These are phyloP conservation scores for Apiotrichum montevideense DNA, from an alignment of 1,284 basidiomycete genomes.

Conservation along the genomic window DNA sequence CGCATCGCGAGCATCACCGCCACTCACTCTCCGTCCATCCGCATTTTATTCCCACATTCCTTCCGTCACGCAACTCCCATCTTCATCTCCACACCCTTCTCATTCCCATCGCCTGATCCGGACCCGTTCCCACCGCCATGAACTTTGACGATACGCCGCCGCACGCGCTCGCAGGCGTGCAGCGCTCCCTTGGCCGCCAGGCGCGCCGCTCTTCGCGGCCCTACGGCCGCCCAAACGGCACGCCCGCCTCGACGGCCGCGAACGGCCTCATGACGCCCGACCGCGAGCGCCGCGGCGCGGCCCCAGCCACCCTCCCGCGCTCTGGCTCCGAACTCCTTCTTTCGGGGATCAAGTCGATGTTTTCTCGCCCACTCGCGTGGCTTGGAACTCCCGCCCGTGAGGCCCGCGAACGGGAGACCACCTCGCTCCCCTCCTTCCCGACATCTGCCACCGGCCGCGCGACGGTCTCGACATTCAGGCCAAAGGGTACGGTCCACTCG, in stretches of 20 bases:
- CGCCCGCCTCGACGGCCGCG: background rate
- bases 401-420: too few species aligned
- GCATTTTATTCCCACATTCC: too few species aligned
- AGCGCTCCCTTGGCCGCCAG: slow-evolving; percentile 4
- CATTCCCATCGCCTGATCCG: too few species aligned
- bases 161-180: slow-evolving; percentile 4
- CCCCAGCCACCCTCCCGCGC: slow-evolving; percentile 7
- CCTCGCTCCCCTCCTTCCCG: too few species aligned
- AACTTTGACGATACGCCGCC: background rate
- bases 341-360: slow-evolving; percentile 28
- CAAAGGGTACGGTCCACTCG: slow-evolving; percentile 9
- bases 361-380: slow-evolving; percentile 33
- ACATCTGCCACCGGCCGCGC: background rate
- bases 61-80: too few species aligned
- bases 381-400: slow-evolving; percentile 24
- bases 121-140: background rate
- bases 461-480: too few species aligned
- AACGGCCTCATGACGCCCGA: background rate
- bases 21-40: too few species aligned
- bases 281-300: background rate
- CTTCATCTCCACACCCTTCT: too few species aligned
- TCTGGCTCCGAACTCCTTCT: slow-evolving; percentile 28
- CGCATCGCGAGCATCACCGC: too few species aligned
- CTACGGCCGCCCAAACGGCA: slow-evolving; percentile 9
- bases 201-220: background rate